Percentiles rank a stretch among this genome's conserved stretches.
Evolutionary conservation across 345 rosid species (phyloP).

Genomic region (Aegle marmelos): DNA sequence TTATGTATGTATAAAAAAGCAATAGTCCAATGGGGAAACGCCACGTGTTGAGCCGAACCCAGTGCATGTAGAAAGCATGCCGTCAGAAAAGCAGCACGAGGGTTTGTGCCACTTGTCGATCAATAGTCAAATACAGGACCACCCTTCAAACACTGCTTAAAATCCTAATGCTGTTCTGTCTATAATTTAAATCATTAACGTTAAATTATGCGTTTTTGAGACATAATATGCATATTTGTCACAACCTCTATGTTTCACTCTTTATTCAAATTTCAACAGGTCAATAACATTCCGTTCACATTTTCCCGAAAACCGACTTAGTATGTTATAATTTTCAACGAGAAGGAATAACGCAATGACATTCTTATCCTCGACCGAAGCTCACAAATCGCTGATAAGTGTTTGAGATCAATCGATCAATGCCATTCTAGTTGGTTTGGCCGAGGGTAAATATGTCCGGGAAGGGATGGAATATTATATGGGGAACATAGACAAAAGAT

Average conservation of each 20-base stretch:
- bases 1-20: neutral
- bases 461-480: no score
- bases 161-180: no score
- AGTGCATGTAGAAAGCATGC: neutral
- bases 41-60: constrained; percentile 9
- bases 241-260: no score
- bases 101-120: constrained; percentile 21
- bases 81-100: constrained; percentile 6
- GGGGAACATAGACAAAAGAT: neutral
- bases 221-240: no score
- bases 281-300: no score
- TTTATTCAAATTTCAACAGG: no score
- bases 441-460: neutral
- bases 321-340: no score
- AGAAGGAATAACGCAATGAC: neutral
- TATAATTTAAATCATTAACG: no score
- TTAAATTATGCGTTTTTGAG: no score
- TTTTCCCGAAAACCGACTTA: no score
- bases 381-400: neutral
- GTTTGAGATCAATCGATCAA: no score
- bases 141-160: neutral
- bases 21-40: neutral
- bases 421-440: neutral
- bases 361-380: neutral
- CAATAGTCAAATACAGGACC: neutral